Percentiles rank a stretch among this genome's conserved stretches.
Conservation (phyloP, 257 asterid genomes). For the Marsdenia floribunda region DNA sequence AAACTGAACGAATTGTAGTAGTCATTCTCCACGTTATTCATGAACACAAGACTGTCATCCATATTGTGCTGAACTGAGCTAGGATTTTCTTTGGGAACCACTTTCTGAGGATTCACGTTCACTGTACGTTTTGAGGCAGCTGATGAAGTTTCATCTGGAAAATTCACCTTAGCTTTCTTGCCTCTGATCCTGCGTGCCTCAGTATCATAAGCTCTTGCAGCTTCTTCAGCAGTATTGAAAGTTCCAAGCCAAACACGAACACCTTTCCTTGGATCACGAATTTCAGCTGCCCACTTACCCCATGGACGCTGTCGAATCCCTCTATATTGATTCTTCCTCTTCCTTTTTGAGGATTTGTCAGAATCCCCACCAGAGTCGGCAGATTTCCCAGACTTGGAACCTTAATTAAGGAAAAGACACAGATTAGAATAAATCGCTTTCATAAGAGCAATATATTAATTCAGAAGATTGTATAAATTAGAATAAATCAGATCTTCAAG, state of each 20-base stretch:
- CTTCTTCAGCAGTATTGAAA: slow-evolving; percentile 95
- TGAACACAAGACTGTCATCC: slow-evolving; percentile 12
- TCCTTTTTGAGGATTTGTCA: slow-evolving; percentile 69
- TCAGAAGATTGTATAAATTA: not conserved
- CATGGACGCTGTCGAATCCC: slow-evolving; percentile 98
- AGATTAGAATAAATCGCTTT: not conserved
- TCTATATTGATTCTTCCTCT: slow-evolving; percentile 92
- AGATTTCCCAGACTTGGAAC: slow-evolving; percentile 32
- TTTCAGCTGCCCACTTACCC: slow-evolving; percentile 99
- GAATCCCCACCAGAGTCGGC: slow-evolving; percentile 48
- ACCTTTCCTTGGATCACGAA: slow-evolving; percentile 95
- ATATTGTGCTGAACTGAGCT: slow-evolving; percentile 10
- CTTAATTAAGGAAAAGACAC: slow-evolving; percentile 18
- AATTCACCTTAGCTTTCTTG: slow-evolving; percentile 87
- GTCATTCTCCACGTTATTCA: slow-evolving; percentile 13
- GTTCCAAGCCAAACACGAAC: slow-evolving; percentile 99
- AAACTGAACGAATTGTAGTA: slow-evolving; percentile 33
- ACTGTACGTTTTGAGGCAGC: slow-evolving; percentile 37
- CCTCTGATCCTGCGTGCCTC: slow-evolving; percentile 96
- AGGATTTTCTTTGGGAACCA: slow-evolving; percentile 17
- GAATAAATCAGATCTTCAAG: not conserved
- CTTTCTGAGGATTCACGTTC: slow-evolving; percentile 32
- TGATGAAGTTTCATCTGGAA: slow-evolving; percentile 55
- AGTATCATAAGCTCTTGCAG: slow-evolving; percentile 90
- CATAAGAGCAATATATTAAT: not conserved